Conservation (phyloP, 2,329 filamentous ascomycete genomes). For the Cordyceps javanica region DNA sequence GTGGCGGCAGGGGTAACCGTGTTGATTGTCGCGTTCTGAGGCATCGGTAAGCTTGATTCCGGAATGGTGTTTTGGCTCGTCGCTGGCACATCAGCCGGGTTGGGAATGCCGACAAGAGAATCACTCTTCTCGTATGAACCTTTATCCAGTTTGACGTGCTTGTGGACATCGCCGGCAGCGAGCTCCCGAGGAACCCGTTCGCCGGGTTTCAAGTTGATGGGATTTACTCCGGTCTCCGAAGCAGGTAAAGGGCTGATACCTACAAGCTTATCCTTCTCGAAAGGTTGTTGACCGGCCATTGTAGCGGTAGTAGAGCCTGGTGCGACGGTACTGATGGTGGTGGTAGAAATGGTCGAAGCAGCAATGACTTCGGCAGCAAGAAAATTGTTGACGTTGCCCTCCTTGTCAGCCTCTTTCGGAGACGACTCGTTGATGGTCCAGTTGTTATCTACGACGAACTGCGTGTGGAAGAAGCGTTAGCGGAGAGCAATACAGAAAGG, state of each 20-base stretch:
- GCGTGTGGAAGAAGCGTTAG: conserved; percentile 14
- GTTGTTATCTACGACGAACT: conserved; percentile 93
- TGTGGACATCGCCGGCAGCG: conserved; percentile 61
- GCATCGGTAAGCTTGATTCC: conserved; percentile 72
- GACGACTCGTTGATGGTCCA: conserved; percentile 81
- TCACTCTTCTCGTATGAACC: conserved; percentile 82
- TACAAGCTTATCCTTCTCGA: conserved; percentile 50
- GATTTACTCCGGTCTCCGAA: conserved; percentile 63
- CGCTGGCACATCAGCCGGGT: conserved; percentile 38
- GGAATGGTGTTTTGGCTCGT: conserved; percentile 52
- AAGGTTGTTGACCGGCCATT: conserved; percentile 53
- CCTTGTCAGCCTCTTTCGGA: conserved; percentile 74
- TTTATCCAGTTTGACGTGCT: conserved; percentile 71
- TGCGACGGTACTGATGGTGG: conserved; percentile 57
- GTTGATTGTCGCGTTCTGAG: conserved; percentile 42
- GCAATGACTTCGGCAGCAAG: conserved; percentile 67
- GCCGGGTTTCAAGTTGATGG: conserved; percentile 70
- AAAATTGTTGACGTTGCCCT: conserved; percentile 90
- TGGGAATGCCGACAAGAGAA: conserved; percentile 46
- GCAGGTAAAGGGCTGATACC: conserved; percentile 57
- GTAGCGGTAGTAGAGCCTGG: conserved; percentile 66
- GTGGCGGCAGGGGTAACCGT: conserved; percentile 52
- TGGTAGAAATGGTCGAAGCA: conserved; percentile 39
- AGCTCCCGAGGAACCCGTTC: conserved; percentile 71
- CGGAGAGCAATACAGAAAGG: not conserved